Percentiles rank a stretch among this genome's conserved stretches.
Conservation (phyloP, 768 basidiomycete species). For the Erythrobasidium yunnanense region DNA sequence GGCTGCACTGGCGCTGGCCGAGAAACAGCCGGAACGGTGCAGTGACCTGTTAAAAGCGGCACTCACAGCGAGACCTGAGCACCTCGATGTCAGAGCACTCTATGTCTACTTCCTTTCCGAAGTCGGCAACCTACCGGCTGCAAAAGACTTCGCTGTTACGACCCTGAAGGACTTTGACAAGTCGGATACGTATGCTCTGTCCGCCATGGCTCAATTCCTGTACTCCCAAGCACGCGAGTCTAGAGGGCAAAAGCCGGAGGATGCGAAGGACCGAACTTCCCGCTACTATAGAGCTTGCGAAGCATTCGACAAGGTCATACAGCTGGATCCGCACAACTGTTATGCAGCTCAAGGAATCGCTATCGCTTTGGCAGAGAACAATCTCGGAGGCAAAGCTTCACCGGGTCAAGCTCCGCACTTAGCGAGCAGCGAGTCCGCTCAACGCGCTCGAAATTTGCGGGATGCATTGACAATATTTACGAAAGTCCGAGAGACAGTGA, state of each 20-base stretch:
- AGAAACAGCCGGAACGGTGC: constrained; percentile 66
- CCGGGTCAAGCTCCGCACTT: neutral
- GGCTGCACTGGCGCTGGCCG: constrained; percentile 61
- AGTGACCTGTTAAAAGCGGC: constrained; percentile 84
- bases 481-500: constrained; percentile 76
- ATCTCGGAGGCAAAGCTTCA: constrained; percentile 46
- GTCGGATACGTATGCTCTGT: constrained; percentile 81
- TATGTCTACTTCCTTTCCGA: constrained; percentile 88
- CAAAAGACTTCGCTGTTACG: constrained; percentile 78
- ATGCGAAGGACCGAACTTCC: constrained; percentile 57
- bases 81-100: constrained; percentile 79
- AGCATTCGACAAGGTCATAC: constrained; percentile 82
- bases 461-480: constrained; percentile 82
- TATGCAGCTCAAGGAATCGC: constrained; percentile 92
- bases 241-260: constrained; percentile 53
- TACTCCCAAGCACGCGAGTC: constrained; percentile 78
- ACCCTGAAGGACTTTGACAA: constrained; percentile 77
- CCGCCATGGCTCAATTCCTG: constrained; percentile 73
- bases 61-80: constrained; percentile 61
- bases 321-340: constrained; percentile 70
- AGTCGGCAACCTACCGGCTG: constrained; percentile 55
- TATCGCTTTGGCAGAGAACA: constrained; percentile 85
- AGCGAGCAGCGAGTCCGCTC: constrained; percentile 53
- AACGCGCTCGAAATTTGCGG: constrained; percentile 58
- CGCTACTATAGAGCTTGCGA: constrained; percentile 74